Percentiles rank a stretch among this genome's conserved stretches.
These are phyloP conservation scores for Talaromyces islandicus DNA, from an alignment of 2,329 filamentous ascomycete species.

Conservation along the genomic window DNA sequence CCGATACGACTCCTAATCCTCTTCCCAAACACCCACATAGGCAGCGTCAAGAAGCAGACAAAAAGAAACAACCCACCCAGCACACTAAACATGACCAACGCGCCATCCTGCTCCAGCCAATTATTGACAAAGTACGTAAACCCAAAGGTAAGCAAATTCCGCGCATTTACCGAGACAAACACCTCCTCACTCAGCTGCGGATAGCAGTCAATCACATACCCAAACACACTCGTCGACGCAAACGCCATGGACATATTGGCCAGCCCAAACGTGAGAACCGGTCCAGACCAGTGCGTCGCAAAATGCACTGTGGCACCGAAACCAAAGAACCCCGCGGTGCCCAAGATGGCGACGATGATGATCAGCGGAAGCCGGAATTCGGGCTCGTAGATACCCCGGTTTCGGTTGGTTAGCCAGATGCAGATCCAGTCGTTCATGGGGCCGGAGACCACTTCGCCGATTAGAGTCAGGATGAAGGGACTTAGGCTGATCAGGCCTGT, in stretches of 20 bases:
- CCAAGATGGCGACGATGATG: conserved; percentile 2
- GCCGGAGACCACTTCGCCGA: conserved; percentile 8
- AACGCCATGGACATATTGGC: conserved; percentile 10
- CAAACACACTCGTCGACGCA: conserved; percentile 5
- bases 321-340: conserved; percentile 6
- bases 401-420: conserved; percentile 7
- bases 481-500: conserved; percentile 6
- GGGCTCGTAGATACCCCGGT: conserved; percentile 9
- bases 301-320: conserved; percentile 7
- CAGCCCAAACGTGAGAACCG: conserved; percentile 3
- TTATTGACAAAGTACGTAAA: conserved; percentile 8
- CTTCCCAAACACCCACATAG: conserved; percentile 9
- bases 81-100: conserved; percentile 4
- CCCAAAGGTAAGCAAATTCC: conserved; percentile 7
- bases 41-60: conserved; percentile 5
- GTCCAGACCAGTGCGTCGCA: conserved; percentile 6
- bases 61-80: conserved; percentile 5
- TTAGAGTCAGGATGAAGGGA: conserved; percentile 5
- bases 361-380: conserved; percentile 6
- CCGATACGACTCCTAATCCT: conserved; percentile 6
- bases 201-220: conserved; percentile 9
- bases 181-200: conserved; percentile 8
- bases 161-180: conserved; percentile 8
- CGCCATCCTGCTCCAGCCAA: conserved; percentile 2
- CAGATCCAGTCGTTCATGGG: conserved; percentile 10